Base-by-base conservation (phyloP, 352 stramenopile genomes). In the Aphanomyces stellatus region DNA sequence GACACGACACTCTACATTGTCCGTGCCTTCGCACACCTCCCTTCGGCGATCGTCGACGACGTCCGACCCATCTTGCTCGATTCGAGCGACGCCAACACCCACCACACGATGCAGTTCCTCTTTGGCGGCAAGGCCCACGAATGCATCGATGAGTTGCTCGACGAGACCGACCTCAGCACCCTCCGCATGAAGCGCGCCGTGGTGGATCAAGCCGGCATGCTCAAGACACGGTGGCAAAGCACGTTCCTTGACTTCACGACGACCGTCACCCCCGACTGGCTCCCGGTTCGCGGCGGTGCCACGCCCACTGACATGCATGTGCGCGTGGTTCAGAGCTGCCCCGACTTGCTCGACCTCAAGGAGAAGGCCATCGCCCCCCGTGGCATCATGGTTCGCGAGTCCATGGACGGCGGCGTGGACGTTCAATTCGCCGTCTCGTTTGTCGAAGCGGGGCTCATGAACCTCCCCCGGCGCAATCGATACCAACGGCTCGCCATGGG, bases 221-320 rank as follows among this genome's bases (percentile, higher is more conserved):
- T 91, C 67, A 75, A 74, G n/a, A 76, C 78, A 56, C 76, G 80
- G 15, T 76, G 77, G 24, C 82, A 87, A 5, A 85, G 82, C 53
- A 88, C 80, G 33, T 72, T 90, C 27, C 51, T 91, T 34, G 83
- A 91, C 75, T 91, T 90, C 69, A 79, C 88, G 53, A 88, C 81
- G 34, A 73, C 88, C 24, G 62, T 91, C 53, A 75, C 90, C 34
- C 87, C 88, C 53, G 83, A 91, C 71, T 91, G 83, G 83, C 77
- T 84, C n/a, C n/a, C n/a, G n/a, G n/a, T n/a, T n/a, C 30, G 79
- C 84, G 40, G 71, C 55, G 40, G 40, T 65, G 4, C 71, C 71
- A 13, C 82, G 78, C 13, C 8, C 28, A 31, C 55, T 27, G 60
- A 67, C 33, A 91, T 91, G 82, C 88, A 85, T 59, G 78, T 91